Evolutionary conservation across 306 rosid species (phyloP).

Genomic region (Herpetospermum pedunculosum): DNA sequence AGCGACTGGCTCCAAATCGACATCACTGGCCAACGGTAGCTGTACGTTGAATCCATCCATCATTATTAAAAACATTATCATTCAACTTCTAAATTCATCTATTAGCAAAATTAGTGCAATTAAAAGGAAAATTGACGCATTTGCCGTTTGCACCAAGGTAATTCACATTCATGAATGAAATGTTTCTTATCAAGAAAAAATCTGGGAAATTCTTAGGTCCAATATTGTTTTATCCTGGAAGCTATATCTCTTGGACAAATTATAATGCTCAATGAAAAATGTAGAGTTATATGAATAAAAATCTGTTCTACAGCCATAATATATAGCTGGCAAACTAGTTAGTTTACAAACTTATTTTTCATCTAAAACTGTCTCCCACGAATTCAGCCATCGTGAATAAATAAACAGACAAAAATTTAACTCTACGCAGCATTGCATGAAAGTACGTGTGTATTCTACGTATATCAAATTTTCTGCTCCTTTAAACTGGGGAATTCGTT

Average conservation of each 20-base stretch:
- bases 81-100: neutral
- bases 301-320: neutral
- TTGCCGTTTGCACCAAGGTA: neutral
- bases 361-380: neutral
- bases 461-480: neutral
- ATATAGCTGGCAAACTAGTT: neutral
- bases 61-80: neutral
- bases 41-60: constrained; percentile 18
- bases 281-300: neutral
- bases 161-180: neutral
- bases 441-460: neutral
- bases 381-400: neutral
- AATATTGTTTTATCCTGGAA: neutral
- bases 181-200: too few species aligned
- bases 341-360: neutral
- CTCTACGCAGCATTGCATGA: neutral
- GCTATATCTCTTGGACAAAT: neutral
- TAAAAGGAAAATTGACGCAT: neutral
- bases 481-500: neutral
- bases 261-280: neutral
- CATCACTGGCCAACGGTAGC: constrained; percentile 60
- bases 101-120: neutral
- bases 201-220: neutral
- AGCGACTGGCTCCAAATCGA: constrained; percentile 67
- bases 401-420: neutral